Base-by-base conservation (phyloP, 192 early-diverging fungal genomes). In the Gaertneriomyces semiglobifer region DNA sequence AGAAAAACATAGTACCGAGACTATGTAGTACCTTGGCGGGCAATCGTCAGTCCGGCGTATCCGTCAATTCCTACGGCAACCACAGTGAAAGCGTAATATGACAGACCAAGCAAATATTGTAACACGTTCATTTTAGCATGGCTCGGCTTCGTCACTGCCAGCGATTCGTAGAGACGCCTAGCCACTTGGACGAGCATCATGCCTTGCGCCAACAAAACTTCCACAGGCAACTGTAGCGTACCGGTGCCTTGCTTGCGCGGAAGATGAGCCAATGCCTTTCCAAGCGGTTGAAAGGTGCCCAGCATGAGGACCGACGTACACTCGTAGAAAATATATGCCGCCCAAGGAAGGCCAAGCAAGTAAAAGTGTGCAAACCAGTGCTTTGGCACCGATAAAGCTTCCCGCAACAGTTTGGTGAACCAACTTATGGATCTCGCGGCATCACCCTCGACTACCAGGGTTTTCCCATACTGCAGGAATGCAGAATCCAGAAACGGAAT, bases 291-390 rank as follows among this genome's bases (percentile, higher is more conserved):
- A n/a, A 1, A 67, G 44, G 44, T 48, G 6, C 7, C 52, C 4
- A 63, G 38, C 1, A 50, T 18, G 59, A n/a, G 61, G 39, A 38
- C 16, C 63, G 55, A 16, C 2, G 48, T 12, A 18, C 48, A n/a
- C 1, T 50, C 18, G 48, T 50, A 50, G 18, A 72, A 33, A 12
- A 69, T 6, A n/a, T n/a, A 51, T 18, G 41, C 10, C 8, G 33
- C 56, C 76, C 66, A 70, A 7, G 59, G 19, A 4, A 66, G 39
- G 8, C 60, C 76, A 3, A 77, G n/a, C 3, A 58, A 20, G 69
- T 77, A 77, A 51, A 77, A 77, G 58, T 75, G 73, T 33, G 38
- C 39, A 58, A 77, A 77, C 19, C 44, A 65, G 16, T 14, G 25
- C 52, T 75, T 75, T 47, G 61, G 74, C 11, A 75, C 74, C 41